Evolutionary conservation across 75 land plant species (phyloP).

Genomic region (Cupressus sempervirens): DNA sequence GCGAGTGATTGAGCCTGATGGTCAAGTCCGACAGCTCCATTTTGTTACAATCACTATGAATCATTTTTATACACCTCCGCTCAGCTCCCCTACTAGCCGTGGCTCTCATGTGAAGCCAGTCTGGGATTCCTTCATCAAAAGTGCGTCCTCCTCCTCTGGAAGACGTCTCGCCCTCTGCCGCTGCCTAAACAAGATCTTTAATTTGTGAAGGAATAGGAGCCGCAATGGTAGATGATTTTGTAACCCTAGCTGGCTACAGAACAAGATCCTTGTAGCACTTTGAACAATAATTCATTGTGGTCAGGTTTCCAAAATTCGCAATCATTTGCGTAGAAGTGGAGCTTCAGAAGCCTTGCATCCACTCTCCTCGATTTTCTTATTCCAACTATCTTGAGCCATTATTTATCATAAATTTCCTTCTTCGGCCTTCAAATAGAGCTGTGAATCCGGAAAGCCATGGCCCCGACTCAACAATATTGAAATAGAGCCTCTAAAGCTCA

Average conservation of each 20-base stretch:
- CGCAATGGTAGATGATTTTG: not conserved
- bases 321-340: constrained; percentile 42
- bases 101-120: too few relatives aligned
- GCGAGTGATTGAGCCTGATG: too few relatives aligned
- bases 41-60: too few relatives aligned
- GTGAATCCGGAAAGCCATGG: not conserved
- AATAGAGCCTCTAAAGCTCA: not conserved
- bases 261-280: constrained; percentile 39
- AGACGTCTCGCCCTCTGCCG: not conserved
- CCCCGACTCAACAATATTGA: not conserved
- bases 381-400: constrained; percentile 2
- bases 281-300: constrained; percentile 45
- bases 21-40: too few relatives aligned
- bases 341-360: constrained; percentile 17
- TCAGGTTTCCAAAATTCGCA: constrained; percentile 50
- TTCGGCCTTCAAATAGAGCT: not conserved
- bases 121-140: too few relatives aligned
- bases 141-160: not conserved
- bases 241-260: not conserved
- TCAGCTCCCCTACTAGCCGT: too few relatives aligned
- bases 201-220: not conserved
- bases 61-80: too few relatives aligned
- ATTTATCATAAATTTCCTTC: not conserved
- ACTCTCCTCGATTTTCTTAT: not conserved
- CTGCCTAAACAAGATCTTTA: not conserved